Conservation (phyloP, 169 alveolate species). For the Haemoproteus tartakovskyi region DNA sequence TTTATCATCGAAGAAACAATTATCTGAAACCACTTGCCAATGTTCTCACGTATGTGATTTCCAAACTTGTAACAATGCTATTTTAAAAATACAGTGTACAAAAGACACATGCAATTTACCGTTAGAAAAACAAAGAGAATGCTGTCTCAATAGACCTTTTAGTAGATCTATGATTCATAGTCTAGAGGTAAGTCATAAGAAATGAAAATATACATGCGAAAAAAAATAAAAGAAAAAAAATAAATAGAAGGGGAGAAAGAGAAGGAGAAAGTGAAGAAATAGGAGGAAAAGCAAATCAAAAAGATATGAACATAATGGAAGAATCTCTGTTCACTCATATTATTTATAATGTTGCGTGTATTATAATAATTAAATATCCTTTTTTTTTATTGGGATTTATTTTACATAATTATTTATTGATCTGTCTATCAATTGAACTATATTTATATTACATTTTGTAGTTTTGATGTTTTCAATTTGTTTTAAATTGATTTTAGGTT, state of each 20-base stretch:
- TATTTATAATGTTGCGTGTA: neutral
- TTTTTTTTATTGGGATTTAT: neutral
- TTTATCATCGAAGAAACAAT: slow-evolving; percentile 17
- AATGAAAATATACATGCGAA: slow-evolving; percentile 6
- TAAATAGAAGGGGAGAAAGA: no score
- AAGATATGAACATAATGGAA: no score
- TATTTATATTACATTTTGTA: neutral
- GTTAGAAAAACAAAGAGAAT: slow-evolving; percentile 35
- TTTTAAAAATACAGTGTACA: slow-evolving; percentile 67
- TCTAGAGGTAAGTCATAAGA: slow-evolving; percentile 30
- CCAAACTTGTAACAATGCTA: slow-evolving; percentile 65
- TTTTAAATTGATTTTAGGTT: slow-evolving; percentile 10
- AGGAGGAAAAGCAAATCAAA: no score
- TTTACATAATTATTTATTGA: neutral
- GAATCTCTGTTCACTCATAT: no score
- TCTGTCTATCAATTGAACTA: neutral
- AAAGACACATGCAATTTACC: slow-evolving; percentile 66
- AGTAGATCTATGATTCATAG: slow-evolving; percentile 15
- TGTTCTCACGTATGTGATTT: slow-evolving; percentile 62
- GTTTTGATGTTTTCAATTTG: neutral
- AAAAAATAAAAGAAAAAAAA: slow-evolving; percentile 29
- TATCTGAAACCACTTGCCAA: slow-evolving; percentile 52
- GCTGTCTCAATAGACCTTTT: slow-evolving; percentile 68
- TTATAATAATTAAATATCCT: neutral
- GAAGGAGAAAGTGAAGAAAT: no score